Evolutionary conservation across 1,139 yeast species (phyloP).

Genomic region (Scheffersomyces titani): DNA sequence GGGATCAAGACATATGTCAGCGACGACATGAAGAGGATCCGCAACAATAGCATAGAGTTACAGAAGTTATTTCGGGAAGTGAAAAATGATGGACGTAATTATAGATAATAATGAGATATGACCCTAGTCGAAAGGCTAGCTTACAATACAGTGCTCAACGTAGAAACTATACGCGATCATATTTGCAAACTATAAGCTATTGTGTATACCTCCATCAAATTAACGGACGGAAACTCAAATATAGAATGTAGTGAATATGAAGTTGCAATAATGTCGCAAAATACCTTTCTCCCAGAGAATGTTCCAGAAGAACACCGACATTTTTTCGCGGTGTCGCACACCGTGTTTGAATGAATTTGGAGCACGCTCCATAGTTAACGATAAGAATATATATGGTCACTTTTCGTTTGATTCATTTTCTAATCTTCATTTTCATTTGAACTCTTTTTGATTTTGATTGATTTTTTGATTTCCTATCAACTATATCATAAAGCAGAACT

Average conservation of each 20-base stretch:
- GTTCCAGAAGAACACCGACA: not conserved
- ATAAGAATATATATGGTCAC: not conserved
- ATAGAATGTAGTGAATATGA: not conserved
- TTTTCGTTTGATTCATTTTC: not conserved
- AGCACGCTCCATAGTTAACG: not conserved
- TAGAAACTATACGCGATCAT: not conserved
- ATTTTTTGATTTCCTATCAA: not conserved
- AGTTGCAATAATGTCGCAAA: not conserved
- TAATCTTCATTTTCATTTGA: not conserved
- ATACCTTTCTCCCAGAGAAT: not conserved
- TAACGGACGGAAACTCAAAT: no score
- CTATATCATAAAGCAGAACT: not conserved
- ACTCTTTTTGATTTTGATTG: not conserved
- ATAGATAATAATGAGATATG: not conserved
- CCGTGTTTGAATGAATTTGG: not conserved
- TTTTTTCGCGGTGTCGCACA: not conserved
- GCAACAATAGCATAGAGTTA: slow-evolving; percentile 2
- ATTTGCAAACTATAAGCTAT: not conserved
- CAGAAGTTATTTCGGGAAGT: not conserved
- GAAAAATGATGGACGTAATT: not conserved
- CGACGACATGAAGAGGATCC: slow-evolving; percentile 8
- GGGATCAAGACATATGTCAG: slow-evolving; percentile 36
- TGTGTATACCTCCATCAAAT: no score
- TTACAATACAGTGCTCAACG: not conserved
- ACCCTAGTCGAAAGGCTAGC: not conserved